Percentiles rank a stretch among this genome's conserved stretches.
These are phyloP conservation scores for grape (Vitis vinifera) DNA, from an alignment of 164 flowering plant species.

Conservation along the genomic window DNA sequence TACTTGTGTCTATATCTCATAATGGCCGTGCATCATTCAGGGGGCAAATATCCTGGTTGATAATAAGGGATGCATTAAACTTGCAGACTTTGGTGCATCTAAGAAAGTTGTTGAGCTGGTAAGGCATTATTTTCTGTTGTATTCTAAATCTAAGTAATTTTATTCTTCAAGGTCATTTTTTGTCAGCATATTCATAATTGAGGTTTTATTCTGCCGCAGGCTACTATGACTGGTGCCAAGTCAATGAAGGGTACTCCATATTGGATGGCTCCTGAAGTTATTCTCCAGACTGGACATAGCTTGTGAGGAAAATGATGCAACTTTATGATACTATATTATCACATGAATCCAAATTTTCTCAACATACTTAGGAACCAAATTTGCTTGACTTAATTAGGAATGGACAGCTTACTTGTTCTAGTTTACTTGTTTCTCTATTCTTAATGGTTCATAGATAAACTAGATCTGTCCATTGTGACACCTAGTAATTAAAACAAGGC, in stretches of 20 bases:
- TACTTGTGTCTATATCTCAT: neutral
- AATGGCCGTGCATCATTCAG: neutral
- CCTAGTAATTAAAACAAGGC: too few relatives aligned
- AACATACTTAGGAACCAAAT: too few relatives aligned
- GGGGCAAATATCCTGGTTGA: constrained; percentile 98
- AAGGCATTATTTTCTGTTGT: constrained; percentile 17
- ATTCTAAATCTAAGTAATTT: neutral
- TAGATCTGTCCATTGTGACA: too few relatives aligned
- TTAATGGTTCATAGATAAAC: too few relatives aligned
- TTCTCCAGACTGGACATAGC: constrained; percentile 94
- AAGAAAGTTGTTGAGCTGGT: constrained; percentile 97
- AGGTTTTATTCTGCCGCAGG: constrained; percentile 40
- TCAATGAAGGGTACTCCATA: constrained; percentile 99
- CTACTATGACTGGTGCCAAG: constrained; percentile 90
- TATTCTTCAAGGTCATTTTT: neutral
- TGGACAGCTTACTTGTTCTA: too few relatives aligned
- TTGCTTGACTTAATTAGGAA: too few relatives aligned
- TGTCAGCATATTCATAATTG: constrained; percentile 1
- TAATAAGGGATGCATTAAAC: constrained; percentile 93
- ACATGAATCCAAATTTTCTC: too few relatives aligned
- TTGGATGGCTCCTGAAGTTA: constrained; percentile 99
- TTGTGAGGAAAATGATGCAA: constrained; percentile 55
- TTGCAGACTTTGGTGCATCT: constrained; percentile 99
- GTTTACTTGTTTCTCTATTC: too few relatives aligned
- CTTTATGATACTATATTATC: too few relatives aligned